Evolutionary conservation across 2,329 filamentous ascomycete genomes (phyloP), one percentile per base, ranked within the genome.

Genomic region (Alternaria infectoria): DNA sequence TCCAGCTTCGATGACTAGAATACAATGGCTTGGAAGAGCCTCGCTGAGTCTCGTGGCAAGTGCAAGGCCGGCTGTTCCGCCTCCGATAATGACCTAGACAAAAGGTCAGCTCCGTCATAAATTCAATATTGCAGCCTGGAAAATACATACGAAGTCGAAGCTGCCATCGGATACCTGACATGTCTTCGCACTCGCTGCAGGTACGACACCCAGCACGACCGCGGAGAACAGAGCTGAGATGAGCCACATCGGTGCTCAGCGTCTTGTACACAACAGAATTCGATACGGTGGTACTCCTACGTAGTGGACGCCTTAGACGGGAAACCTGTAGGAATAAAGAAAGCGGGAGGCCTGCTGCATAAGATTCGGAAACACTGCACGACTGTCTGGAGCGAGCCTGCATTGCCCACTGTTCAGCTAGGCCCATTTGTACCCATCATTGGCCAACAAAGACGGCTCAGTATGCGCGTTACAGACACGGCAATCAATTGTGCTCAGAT

Each of bases 41-140:
- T 72, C 69, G 50, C 77, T 74, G 5, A 82, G 64, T 15, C 64
- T 63, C 10, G 65, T 64, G 7, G 67, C 68, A n/a, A 73, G 23
- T 8, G 66, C 67, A 15, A 70, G 52, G 28, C 71, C 70, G 32
- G 70, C 71, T 13, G 71, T 74, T 10, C 70, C 71, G 3, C 67
- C 70, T 26, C 68, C 67, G 2, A 66, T 52, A 30, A 72, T 50
- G 15, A 68, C 25, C 65, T 70, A 15, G 6, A 11, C 6, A 3
- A 21, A 43, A 28, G 7, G 58, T 62, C 3, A 66, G 43, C 21
- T 52, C 12, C 8, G 3, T 11, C 15, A 10, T 12, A 11, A 8
- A 1, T 21, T 15, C 19, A 23, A 2, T 6, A 23, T 43, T 15
- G 11, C 17, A 6, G 7, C 12, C 10, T 6, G 11, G 49, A 21